Conservation (phyloP, 176 grass and related monocot genomes). For the Carex cristatella region DNA sequence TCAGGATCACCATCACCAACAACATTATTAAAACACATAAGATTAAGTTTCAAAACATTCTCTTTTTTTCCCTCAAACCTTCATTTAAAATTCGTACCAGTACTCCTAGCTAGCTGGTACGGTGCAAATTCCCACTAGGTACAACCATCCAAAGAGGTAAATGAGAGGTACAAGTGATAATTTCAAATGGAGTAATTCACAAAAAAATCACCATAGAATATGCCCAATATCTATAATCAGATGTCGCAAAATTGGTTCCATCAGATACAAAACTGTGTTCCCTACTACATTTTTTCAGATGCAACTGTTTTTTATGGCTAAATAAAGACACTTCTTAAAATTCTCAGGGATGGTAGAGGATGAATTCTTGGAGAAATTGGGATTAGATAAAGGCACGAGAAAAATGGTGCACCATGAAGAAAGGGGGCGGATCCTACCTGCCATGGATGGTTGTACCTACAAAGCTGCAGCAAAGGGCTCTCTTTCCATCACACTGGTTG, state of each 20-base stretch:
- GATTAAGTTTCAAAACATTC: no score
- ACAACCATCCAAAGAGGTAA: no score
- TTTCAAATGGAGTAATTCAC: background rate
- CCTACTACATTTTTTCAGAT: background rate
- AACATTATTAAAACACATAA: background rate
- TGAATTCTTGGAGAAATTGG: constrained; percentile 57
- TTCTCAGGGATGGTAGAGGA: constrained; percentile 70
- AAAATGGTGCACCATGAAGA: constrained; percentile 91
- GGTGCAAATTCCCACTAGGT: no score
- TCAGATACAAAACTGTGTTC: constrained; percentile 34
- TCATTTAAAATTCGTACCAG: no score
- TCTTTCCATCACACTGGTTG: constrained; percentile 82
- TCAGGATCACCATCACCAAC: background rate
- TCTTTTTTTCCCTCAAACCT: no score
- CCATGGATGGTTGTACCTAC: constrained; percentile 96
- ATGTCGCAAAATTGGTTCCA: constrained; percentile 81
- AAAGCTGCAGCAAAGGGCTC: constrained; percentile 87
- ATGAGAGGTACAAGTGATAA: background rate
- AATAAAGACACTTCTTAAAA: constrained; percentile 19
- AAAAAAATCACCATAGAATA: constrained; percentile 64
- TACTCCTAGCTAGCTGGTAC: no score
- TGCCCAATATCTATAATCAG: constrained; percentile 77
- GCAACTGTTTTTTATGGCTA: background rate
- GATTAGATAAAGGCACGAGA: constrained; percentile 71
- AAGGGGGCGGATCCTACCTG: constrained; percentile 58